phyloP scores from a whole-genome alignment of 176 grass and related monocot species.

The Zizania latifolia region DNA sequence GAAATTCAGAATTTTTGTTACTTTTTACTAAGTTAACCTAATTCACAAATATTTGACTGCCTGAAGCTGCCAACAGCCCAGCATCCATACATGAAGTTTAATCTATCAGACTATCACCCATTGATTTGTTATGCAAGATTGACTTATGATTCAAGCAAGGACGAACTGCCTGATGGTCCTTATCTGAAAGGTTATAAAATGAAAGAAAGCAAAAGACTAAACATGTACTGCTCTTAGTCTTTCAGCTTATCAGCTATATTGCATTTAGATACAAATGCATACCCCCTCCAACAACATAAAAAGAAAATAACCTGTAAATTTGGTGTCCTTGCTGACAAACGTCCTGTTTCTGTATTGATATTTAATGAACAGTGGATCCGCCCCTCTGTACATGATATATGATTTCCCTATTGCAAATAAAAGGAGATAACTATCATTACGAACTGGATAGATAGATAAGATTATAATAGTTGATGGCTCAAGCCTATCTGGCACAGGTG shows the following conservation, averaged over 20 bases:
- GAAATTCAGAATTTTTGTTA: background rate
- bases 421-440: conserved; percentile 22
- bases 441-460: background rate
- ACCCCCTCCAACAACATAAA: too few relatives aligned
- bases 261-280: too few relatives aligned
- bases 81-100: background rate
- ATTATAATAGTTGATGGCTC: background rate
- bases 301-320: conserved; percentile 76
- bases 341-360: conserved; percentile 98
- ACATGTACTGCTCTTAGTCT: background rate
- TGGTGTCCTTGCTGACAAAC: conserved; percentile 84
- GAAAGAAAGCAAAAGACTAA: background rate
- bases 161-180: background rate
- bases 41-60: background rate
- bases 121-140: background rate
- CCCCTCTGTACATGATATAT: conserved; percentile 78
- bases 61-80: background rate
- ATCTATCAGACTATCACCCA: conserved; percentile 10
- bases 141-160: background rate
- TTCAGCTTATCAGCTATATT: too few relatives aligned
- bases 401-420: conserved; percentile 50
- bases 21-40: background rate
- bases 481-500: background rate
- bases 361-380: conserved; percentile 91
- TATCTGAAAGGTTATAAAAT: conserved; percentile 12